Conservation (phyloP, 495 filamentous ascomycete species). For the Lichenothelia convexa region DNA sequence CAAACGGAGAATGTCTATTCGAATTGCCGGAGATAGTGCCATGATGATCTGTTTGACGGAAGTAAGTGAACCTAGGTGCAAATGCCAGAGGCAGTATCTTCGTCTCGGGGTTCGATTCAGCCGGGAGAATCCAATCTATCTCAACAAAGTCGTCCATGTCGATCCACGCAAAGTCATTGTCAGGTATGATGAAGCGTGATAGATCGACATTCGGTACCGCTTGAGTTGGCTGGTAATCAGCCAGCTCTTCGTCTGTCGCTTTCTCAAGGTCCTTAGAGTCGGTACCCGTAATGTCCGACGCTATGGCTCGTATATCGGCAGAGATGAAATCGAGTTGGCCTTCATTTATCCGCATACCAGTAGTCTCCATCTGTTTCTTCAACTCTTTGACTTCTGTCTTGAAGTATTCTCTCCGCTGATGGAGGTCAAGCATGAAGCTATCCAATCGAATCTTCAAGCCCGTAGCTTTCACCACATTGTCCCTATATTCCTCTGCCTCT, state of each 20-base stretch:
- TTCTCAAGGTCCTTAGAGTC: slow-evolving; percentile 52
- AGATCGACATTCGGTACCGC: slow-evolving; percentile 40
- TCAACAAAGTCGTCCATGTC: slow-evolving; percentile 99
- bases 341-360: slow-evolving; percentile 84
- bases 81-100: slow-evolving; percentile 84
- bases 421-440: slow-evolving; percentile 88
- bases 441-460: slow-evolving; percentile 87
- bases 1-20: slow-evolving; percentile 65
- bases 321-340: slow-evolving; percentile 81
- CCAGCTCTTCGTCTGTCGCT: slow-evolving; percentile 37
- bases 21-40: slow-evolving; percentile 48
- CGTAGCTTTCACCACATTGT: slow-evolving; percentile 71
- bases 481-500: slow-evolving; percentile 69
- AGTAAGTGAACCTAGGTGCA: slow-evolving; percentile 89
- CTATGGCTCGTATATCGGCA: slow-evolving; percentile 84
- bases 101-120: slow-evolving; percentile 77
- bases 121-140: slow-evolving; percentile 85
- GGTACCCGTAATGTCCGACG: slow-evolving; percentile 70
- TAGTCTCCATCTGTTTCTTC: slow-evolving; percentile 58
- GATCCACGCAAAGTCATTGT: slow-evolving; percentile 87
- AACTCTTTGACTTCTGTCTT: slow-evolving; percentile 43
- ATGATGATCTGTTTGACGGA: slow-evolving; percentile 86
- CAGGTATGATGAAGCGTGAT: slow-evolving; percentile 81
- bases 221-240: slow-evolving; percentile 37
- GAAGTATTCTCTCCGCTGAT: slow-evolving; percentile 86